Conservation (phyloP, 106 monocot species). For the Apostasia ramifera region DNA sequence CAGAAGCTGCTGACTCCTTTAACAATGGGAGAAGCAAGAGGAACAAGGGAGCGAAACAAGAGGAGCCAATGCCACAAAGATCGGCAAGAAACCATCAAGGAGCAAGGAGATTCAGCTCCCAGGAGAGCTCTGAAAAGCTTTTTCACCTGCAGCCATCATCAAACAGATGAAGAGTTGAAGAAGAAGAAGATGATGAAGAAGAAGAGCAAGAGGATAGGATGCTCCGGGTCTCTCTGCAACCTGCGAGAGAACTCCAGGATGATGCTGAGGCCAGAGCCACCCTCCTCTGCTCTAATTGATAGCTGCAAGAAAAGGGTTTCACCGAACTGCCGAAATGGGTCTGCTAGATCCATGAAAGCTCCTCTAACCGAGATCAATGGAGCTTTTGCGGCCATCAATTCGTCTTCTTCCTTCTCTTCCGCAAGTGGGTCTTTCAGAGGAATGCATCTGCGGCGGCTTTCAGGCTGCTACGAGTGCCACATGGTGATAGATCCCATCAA, state of each 20-base stretch:
- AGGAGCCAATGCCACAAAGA: slow-evolving; percentile 9
- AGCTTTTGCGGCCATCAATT: slow-evolving; percentile 9
- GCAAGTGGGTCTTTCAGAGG: slow-evolving; percentile 65
- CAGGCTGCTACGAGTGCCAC: slow-evolving; percentile 81
- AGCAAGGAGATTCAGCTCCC: slow-evolving; percentile 10
- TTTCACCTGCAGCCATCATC: slow-evolving; percentile 42
- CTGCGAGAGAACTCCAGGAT: slow-evolving; percentile 25
- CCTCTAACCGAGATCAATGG: slow-evolving; percentile 30
- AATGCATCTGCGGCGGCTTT: slow-evolving; percentile 63
- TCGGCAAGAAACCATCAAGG: slow-evolving; percentile 3
- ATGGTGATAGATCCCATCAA: slow-evolving; percentile 44
- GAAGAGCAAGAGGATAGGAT: slow-evolving; percentile 28
- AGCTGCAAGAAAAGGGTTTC: slow-evolving; percentile 15
- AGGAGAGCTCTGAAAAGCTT: slow-evolving; percentile 25
- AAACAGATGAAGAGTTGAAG: not conserved
- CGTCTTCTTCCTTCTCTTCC: slow-evolving; percentile 43
- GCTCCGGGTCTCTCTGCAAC: slow-evolving; percentile 49
- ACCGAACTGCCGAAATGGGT: not conserved
- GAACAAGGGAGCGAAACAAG: slow-evolving; percentile 6
- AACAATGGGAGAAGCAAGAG: slow-evolving; percentile 23
- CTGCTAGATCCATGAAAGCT: slow-evolving; percentile 16
- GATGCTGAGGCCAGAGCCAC: slow-evolving; percentile 12
- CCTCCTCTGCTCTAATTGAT: slow-evolving; percentile 3
- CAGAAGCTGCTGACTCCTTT: too few relatives aligned
- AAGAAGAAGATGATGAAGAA: slow-evolving; percentile 5